A percentile compares a stretch with the other conserved stretches of the same genome.
These are phyloP conservation scores for Penicillium macrosclerotiorum DNA, from an alignment of 495 filamentous ascomycete species.

Conservation along the genomic window DNA sequence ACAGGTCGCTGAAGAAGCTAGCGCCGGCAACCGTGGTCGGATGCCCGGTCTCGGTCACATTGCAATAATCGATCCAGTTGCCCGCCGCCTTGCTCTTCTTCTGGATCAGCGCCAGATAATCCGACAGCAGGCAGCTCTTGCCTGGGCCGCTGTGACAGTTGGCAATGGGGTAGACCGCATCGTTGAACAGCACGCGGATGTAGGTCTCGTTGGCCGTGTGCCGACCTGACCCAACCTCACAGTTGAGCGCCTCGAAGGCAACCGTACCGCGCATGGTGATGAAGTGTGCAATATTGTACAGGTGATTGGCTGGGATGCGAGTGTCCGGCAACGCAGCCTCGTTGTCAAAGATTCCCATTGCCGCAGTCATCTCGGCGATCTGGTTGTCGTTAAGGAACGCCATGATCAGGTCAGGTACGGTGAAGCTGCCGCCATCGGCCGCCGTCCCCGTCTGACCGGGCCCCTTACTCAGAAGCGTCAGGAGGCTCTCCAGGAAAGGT, in stretches of 20 bases:
- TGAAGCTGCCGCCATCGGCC: slow-evolving; percentile 34
- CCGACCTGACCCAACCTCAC: slow-evolving; percentile 12
- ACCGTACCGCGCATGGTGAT: slow-evolving; percentile 57
- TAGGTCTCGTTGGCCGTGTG: slow-evolving; percentile 25
- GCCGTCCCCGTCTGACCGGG: slow-evolving; percentile 40
- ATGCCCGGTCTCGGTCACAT: slow-evolving; percentile 34
- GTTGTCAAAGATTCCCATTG: slow-evolving; percentile 53
- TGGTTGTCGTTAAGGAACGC: slow-evolving; percentile 60
- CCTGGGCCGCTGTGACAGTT: slow-evolving; percentile 48
- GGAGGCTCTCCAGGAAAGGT: slow-evolving; percentile 48
- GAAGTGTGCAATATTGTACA: slow-evolving; percentile 32
- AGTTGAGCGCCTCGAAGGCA: slow-evolving; percentile 52
- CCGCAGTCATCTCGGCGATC: slow-evolving; percentile 52
- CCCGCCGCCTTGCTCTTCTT: slow-evolving; percentile 42
- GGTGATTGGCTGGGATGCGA: slow-evolving; percentile 24
- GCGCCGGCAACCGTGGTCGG: slow-evolving; percentile 30
- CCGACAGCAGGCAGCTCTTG: slow-evolving; percentile 39
- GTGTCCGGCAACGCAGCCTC: slow-evolving; percentile 40
- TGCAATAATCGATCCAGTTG: slow-evolving; percentile 42
- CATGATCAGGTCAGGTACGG: slow-evolving; percentile 47
- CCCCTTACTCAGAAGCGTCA: slow-evolving; percentile 45
- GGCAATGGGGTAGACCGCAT: slow-evolving; percentile 52
- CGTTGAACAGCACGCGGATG: slow-evolving; percentile 51
- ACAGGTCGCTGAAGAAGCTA: slow-evolving; percentile 49
- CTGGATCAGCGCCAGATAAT: slow-evolving; percentile 45